phyloP scores from a whole-genome alignment of 2,329 filamentous ascomycete genomes.

The Trichophyton rubrum region DNA sequence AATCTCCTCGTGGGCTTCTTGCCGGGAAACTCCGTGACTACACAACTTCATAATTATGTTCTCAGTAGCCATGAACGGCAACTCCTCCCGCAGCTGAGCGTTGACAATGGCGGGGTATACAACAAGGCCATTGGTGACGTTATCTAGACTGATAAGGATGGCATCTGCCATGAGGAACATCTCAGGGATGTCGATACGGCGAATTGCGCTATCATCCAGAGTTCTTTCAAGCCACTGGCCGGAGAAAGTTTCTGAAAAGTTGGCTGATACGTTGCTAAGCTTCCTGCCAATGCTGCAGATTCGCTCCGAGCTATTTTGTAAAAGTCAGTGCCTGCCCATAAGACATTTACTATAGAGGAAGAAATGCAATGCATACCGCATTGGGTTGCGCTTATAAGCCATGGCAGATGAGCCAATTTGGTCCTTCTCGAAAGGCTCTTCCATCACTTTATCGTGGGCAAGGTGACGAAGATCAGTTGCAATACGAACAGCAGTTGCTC shows the following conservation, averaged over 20 bases:
- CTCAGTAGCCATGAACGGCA: constrained; percentile 74
- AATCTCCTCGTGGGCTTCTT: constrained; percentile 80
- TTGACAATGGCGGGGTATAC: constrained; percentile 66
- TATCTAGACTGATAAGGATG: constrained; percentile 54
- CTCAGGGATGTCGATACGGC: constrained; percentile 49
- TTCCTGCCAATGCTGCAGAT: constrained; percentile 48
- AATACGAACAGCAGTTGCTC: constrained; percentile 62
- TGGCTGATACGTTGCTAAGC: constrained; percentile 41
- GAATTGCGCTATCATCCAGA: constrained; percentile 51
- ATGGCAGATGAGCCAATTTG: constrained; percentile 61
- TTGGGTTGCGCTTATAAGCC: constrained; percentile 54
- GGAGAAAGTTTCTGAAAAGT: constrained; percentile 54
- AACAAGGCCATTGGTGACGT: constrained; percentile 56
- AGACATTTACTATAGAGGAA: no score
- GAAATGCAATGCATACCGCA: constrained; percentile 22
- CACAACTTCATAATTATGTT: constrained; percentile 67
- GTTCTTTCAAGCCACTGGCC: constrained; percentile 68
- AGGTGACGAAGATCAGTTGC: constrained; percentile 62
- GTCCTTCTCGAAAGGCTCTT: constrained; percentile 68
- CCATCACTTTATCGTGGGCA: constrained; percentile 66
- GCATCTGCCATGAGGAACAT: constrained; percentile 57
- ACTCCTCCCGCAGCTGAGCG: constrained; percentile 55
- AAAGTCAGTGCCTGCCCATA: neutral
- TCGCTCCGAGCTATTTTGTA: constrained; percentile 37
- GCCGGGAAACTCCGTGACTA: constrained; percentile 56